Conservation (phyloP, 1,284 basidiomycete species). For the Flammula alnicola region DNA sequence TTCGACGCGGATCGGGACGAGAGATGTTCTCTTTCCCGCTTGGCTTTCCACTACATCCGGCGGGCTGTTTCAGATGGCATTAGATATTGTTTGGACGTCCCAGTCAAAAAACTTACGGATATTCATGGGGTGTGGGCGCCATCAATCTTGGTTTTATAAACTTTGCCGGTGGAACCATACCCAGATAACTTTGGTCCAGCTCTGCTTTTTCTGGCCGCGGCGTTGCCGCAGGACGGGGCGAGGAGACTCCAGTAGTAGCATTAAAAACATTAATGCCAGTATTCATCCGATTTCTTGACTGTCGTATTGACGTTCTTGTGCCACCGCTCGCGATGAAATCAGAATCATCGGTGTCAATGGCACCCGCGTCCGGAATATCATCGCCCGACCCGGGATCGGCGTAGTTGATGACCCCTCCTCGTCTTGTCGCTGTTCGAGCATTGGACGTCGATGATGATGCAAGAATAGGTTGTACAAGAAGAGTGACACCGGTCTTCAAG, state of each 20-base stretch:
- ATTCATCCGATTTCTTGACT: slow-evolving; percentile 36
- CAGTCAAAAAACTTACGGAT: slow-evolving; percentile 56
- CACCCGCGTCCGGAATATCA: slow-evolving; percentile 78
- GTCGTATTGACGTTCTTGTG: slow-evolving; percentile 42
- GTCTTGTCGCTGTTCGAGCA: slow-evolving; percentile 53
- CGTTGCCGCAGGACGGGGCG: slow-evolving; percentile 38
- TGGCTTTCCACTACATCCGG: slow-evolving; percentile 69
- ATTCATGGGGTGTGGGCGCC: slow-evolving; percentile 64
- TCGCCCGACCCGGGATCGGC: slow-evolving; percentile 86
- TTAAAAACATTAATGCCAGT: slow-evolving; percentile 45
- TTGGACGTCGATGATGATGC: slow-evolving; percentile 46
- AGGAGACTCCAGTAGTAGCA: slow-evolving; percentile 38
- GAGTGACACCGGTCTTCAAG: slow-evolving; percentile 89
- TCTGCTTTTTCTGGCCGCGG: slow-evolving; percentile 55
- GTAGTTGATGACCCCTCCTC: slow-evolving; percentile 82
- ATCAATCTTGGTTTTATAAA: slow-evolving; percentile 72
- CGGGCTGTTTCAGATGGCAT: slow-evolving; percentile 46
- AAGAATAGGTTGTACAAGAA: slow-evolving; percentile 90
- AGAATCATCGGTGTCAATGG: slow-evolving; percentile 77
- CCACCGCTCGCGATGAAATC: slow-evolving; percentile 55
- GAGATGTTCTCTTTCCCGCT: slow-evolving; percentile 66
- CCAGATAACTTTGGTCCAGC: slow-evolving; percentile 88
- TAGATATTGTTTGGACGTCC: neutral
- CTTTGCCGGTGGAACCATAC: slow-evolving; percentile 81
- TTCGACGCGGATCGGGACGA: slow-evolving; percentile 94